A percentile compares a stretch with the other conserved stretches of the same genome.
phyloP scores from a whole-genome alignment of 495 filamentous ascomycete species.

The Parathielavia hyrcaniae region DNA sequence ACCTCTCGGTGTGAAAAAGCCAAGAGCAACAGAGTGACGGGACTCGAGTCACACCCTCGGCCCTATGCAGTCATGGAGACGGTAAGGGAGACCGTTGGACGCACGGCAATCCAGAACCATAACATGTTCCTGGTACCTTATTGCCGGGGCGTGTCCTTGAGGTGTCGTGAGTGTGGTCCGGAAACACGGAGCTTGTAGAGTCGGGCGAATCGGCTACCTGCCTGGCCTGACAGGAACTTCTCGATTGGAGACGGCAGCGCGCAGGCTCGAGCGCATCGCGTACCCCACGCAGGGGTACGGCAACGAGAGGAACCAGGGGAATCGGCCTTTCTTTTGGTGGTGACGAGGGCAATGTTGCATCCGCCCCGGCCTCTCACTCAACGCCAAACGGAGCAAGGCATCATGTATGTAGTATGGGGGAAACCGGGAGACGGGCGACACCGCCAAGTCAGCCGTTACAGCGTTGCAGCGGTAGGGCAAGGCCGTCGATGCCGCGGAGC shows the following conservation, averaged over 20 bases:
- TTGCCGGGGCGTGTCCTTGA: not conserved
- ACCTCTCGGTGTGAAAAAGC: slow-evolving; percentile 4
- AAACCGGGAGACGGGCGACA: too few species aligned
- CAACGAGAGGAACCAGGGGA: too few species aligned
- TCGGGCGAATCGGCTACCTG: not conserved
- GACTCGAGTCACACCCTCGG: not conserved
- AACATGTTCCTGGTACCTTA: not conserved
- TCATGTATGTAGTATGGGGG: too few species aligned
- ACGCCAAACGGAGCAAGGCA: too few species aligned
- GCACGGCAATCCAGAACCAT: not conserved
- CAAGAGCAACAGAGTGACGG: not conserved
- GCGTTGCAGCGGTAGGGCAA: not conserved
- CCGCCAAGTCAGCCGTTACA: not conserved
- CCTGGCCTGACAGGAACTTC: not conserved
- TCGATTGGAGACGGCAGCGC: not conserved
- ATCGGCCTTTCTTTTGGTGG: too few species aligned
- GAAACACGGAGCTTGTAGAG: not conserved
- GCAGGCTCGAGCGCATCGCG: not conserved
- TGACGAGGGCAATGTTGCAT: too few species aligned
- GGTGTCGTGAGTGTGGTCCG: not conserved
- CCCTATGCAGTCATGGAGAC: not conserved
- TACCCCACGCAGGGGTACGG: not conserved
- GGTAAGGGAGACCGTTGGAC: not conserved
- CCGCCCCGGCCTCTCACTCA: too few species aligned
- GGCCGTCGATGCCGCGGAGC: not conserved